These are phyloP conservation scores for Solanum ahanhuiri DNA, from an alignment of 257 asterid species.

Conservation along the genomic window DNA sequence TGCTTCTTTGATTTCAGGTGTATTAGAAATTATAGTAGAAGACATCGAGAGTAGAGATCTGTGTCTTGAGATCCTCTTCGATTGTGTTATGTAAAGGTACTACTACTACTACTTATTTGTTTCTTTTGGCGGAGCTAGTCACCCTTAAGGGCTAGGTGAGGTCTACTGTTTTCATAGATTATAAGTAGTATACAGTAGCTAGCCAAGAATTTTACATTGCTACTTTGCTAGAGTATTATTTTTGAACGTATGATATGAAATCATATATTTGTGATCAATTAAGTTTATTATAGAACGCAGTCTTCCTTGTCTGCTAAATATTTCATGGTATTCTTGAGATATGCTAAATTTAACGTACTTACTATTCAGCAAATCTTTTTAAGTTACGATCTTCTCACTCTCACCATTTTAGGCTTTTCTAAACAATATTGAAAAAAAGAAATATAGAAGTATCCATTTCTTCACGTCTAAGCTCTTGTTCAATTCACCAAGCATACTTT, in stretches of 20 bases:
- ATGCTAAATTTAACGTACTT: too few relatives aligned
- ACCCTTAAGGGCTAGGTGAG: not conserved
- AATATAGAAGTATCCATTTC: not conserved
- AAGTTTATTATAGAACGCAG: not conserved
- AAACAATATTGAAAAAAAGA: not conserved
- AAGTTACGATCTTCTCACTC: too few relatives aligned
- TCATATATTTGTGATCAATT: not conserved
- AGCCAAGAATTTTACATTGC: not conserved
- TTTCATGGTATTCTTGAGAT: not conserved
- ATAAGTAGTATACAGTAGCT: not conserved
- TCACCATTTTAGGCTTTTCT: not conserved
- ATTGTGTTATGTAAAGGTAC: constrained; percentile 13
- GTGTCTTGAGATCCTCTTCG: constrained; percentile 52
- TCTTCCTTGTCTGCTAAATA: not conserved
- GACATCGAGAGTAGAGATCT: constrained; percentile 64
- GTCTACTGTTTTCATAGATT: not conserved
- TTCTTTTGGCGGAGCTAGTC: not conserved
- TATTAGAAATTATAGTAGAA: not conserved
- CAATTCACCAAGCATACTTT: not conserved
- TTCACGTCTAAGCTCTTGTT: not conserved
- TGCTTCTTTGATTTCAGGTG: not conserved
- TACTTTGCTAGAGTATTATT: not conserved
- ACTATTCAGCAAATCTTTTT: too few relatives aligned
- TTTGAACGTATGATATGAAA: not conserved
- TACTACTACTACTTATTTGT: not conserved